These are phyloP conservation scores for Dujonia santamariae DNA, from an alignment of 1,139 yeast genomes.

Conservation along the genomic window DNA sequence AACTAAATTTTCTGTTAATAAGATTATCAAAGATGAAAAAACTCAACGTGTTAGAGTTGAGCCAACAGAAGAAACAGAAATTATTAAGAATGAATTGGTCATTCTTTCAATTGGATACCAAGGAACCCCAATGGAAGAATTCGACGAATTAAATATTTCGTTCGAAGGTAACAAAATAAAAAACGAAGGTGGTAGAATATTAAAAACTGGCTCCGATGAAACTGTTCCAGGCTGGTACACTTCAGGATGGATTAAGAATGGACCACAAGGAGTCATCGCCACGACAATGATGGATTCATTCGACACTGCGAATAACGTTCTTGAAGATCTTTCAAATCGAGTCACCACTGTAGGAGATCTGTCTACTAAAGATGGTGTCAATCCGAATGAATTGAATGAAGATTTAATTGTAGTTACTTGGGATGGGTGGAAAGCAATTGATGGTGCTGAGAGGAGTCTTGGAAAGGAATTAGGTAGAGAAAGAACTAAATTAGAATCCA, in stretches of 20 bases:
- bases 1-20: conserved; percentile 49
- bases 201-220: conserved; percentile 19
- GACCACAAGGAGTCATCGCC: conserved; percentile 90
- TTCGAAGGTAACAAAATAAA: conserved; percentile 64
- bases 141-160: conserved; percentile 47
- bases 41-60: conserved; percentile 33
- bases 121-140: conserved; percentile 62
- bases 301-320: conserved; percentile 65
- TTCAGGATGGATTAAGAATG: conserved; percentile 90
- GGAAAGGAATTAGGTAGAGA: conserved; percentile 52
- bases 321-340: conserved; percentile 47
- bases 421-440: conserved; percentile 70
- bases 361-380: conserved; percentile 11
- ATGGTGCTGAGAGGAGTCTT: conserved; percentile 45
- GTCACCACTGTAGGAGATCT: conserved; percentile 29
- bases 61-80: conserved; percentile 37
- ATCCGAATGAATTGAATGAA: conserved; percentile 18
- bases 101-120: conserved; percentile 84
- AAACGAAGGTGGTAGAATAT: conserved; percentile 60
- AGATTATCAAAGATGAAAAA: conserved; percentile 32
- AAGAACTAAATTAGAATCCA: conserved; percentile 53
- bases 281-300: conserved; percentile 85
- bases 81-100: conserved; percentile 59
- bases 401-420: conserved; percentile 46
- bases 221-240: conserved; percentile 61